Conservation (phyloP, 2,329 filamentous ascomycete species). For the Cryphonectria naterciae region DNA sequence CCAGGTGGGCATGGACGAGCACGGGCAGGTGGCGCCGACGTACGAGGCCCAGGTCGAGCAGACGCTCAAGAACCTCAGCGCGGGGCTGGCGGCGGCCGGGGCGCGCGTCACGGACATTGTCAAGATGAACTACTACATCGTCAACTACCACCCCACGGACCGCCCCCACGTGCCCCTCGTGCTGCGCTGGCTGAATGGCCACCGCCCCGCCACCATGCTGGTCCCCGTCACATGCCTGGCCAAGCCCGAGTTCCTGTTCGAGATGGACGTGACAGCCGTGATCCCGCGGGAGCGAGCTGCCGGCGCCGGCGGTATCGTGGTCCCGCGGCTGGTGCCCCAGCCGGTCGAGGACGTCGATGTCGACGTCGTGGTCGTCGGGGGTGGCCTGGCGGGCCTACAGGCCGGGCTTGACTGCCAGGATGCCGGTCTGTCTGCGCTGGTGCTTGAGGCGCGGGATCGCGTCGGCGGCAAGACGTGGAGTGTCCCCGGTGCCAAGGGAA, state of each 20-base stretch:
- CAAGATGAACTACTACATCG: slow-evolving; percentile 49
- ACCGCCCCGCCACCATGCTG: slow-evolving; percentile 48
- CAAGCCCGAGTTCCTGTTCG: slow-evolving; percentile 44
- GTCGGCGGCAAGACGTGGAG: slow-evolving; percentile 58
- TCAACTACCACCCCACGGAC: slow-evolving; percentile 45
- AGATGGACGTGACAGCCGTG: slow-evolving; percentile 45
- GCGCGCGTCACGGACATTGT: slow-evolving; percentile 43
- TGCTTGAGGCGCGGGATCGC: slow-evolving; percentile 54
- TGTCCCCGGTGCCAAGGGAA: slow-evolving; percentile 36
- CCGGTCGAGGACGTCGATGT: slow-evolving; percentile 7
- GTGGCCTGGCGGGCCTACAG: slow-evolving; percentile 45
- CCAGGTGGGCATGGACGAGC: slow-evolving; percentile 40
- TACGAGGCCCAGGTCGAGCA: slow-evolving; percentile 48
- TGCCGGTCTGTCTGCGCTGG: slow-evolving; percentile 44
- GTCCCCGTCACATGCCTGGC: slow-evolving; percentile 48
- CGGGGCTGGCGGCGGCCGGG: slow-evolving; percentile 42
- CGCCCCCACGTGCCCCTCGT: slow-evolving; percentile 44
- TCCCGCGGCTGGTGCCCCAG: slow-evolving; percentile 22
- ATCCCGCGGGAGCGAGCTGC: too few relatives aligned
- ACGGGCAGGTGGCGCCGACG: slow-evolving; percentile 40
- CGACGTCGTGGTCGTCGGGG: slow-evolving; percentile 48
- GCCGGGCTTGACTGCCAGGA: slow-evolving; percentile 42
- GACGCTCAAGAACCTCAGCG: slow-evolving; percentile 43
- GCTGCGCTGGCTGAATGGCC: slow-evolving; percentile 42
- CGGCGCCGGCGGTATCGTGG: slow-evolving; percentile 27